Conservation (phyloP, 257 asterid genomes). For the Asclepias syriaca region DNA sequence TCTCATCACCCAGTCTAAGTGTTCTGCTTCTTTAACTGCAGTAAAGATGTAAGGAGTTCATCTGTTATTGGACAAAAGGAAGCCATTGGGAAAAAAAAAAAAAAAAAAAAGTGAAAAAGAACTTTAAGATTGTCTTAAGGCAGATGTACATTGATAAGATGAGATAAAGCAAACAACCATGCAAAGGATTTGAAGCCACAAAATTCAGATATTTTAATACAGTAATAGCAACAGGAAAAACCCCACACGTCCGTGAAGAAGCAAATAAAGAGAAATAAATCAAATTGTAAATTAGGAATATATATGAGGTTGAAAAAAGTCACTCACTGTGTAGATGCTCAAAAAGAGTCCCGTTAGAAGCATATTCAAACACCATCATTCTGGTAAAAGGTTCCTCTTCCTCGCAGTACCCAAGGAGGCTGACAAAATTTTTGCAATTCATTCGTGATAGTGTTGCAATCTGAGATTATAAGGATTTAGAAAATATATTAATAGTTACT, state of each 20-base stretch:
- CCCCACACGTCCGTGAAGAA: not conserved
- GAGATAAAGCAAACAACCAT: constrained; percentile 3
- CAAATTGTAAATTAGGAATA: not conserved
- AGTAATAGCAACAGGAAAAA: not conserved
- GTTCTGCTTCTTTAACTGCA: constrained; percentile 84
- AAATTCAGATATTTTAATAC: not conserved
- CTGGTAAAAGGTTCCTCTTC: constrained; percentile 83
- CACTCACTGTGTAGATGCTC: constrained; percentile 90
- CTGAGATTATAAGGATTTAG: constrained; percentile 36
- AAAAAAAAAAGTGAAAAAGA: not conserved
- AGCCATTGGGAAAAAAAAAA: not conserved
- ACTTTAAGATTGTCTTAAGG: not conserved
- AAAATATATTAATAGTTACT: constrained; percentile 3
- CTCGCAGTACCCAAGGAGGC: constrained; percentile 78
- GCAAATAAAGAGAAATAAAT: not conserved
- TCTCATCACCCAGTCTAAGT: constrained; percentile 72
- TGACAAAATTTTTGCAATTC: constrained; percentile 78
- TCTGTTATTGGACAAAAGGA: constrained; percentile 2
- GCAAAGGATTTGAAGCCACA: not conserved
- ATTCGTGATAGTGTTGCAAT: constrained; percentile 71
- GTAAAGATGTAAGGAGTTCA: constrained; percentile 8
- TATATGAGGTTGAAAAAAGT: not conserved
- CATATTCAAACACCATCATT: constrained; percentile 91
- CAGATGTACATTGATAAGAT: not conserved
- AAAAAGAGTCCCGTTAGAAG: constrained; percentile 89